A percentile compares a stretch with the other conserved stretches of the same genome.
phyloP scores from a whole-genome alignment of 1,284 basidiomycete species.

The Apiotrichum laibachii region DNA sequence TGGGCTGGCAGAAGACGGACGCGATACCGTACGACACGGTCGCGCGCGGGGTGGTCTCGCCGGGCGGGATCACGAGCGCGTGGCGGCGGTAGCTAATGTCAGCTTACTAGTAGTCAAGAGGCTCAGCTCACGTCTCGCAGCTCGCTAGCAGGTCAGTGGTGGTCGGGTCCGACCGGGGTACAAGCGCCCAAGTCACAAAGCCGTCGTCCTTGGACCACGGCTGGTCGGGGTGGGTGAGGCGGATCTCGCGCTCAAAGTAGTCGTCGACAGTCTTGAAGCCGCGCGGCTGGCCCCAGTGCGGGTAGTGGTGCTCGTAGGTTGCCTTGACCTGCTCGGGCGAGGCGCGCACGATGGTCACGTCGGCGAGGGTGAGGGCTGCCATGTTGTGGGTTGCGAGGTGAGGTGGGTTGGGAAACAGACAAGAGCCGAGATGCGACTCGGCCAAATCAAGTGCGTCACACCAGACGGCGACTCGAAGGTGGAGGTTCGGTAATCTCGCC shows the following conservation, averaged over 20 bases:
- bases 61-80: slow-evolving; percentile 16
- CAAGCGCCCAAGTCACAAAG: slow-evolving; percentile 27
- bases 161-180: slow-evolving; percentile 21
- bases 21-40: slow-evolving; percentile 33
- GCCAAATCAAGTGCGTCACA: too few species aligned
- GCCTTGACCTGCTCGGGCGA: slow-evolving; percentile 14
- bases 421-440: not conserved
- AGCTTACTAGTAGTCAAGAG: slow-evolving; percentile 1
- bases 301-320: slow-evolving; percentile 8
- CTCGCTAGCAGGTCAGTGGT: slow-evolving; percentile 31
- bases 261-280: slow-evolving; percentile 1
- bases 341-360: slow-evolving; percentile 27
- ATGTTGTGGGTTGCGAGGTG: not conserved
- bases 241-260: not conserved
- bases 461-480: too few species aligned
- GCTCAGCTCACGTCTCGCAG: slow-evolving; percentile 31
- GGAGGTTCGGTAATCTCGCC: too few species aligned
- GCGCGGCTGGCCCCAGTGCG: slow-evolving; percentile 5
- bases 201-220: slow-evolving; percentile 7
- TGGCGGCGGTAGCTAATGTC: slow-evolving; percentile 27
- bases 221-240: not conserved
- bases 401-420: not conserved
- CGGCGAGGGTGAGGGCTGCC: slow-evolving; percentile 4
- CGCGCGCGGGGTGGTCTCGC: slow-evolving; percentile 17
- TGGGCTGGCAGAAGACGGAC: slow-evolving; percentile 33